These are phyloP conservation scores for Magnusiomyces paraingens DNA, from an alignment of 1,139 yeast species.

Conservation along the genomic window DNA sequence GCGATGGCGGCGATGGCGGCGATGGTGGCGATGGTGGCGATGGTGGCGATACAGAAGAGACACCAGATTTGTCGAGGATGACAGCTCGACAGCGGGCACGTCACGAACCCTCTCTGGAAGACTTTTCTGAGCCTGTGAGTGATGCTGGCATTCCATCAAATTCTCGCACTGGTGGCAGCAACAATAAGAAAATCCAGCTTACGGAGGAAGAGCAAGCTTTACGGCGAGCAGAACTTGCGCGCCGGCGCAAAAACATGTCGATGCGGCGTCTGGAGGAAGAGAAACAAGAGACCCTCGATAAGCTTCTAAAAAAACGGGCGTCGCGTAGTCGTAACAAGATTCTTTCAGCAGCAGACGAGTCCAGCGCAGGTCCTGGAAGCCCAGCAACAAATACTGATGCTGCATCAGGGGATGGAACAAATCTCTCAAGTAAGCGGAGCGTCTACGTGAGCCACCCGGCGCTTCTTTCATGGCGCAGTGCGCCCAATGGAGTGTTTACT, in stretches of 20 bases:
- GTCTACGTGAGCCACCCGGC: constrained; percentile 1
- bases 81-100: constrained; percentile 39
- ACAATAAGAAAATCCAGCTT: constrained; percentile 42
- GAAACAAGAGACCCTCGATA: constrained; percentile 83
- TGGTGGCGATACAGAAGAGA: constrained; percentile 6
- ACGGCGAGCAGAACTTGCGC: constrained; percentile 79
- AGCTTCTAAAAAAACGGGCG: constrained; percentile 77
- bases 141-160: constrained; percentile 21
- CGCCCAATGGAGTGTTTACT: not conserved
- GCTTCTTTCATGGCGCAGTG: constrained; percentile 2
- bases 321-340: constrained; percentile 32
- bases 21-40: not conserved
- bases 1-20: not conserved
- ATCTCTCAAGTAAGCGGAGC: not conserved
- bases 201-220: constrained; percentile 82
- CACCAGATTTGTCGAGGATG: constrained; percentile 32
- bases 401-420: not conserved
- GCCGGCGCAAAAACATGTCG: constrained; percentile 80
- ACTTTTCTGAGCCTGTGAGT: constrained; percentile 21
- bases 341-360: not conserved
- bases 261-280: constrained; percentile 86
- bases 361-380: constrained; percentile 3
- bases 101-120: constrained; percentile 20
- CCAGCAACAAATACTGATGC: not conserved
- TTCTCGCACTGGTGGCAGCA: constrained; percentile 23